Base-by-base conservation (phyloP, 1,284 basidiomycete species). In the Termitomyces sp. region DNA sequence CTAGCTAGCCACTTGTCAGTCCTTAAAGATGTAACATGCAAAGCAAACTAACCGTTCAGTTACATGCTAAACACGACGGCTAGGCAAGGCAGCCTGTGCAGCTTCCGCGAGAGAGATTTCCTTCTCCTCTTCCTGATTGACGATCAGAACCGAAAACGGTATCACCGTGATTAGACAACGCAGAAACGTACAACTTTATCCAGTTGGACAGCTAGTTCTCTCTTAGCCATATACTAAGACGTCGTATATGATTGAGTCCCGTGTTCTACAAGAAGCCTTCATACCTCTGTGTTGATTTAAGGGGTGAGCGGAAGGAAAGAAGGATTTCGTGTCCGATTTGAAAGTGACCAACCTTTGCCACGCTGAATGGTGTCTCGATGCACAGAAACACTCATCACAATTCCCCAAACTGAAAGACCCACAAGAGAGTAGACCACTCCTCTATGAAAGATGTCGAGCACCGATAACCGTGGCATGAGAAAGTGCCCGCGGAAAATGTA, bases 351-450 rank as follows among this genome's bases (percentile, higher is more conserved):
- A 74, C 74, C 74, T 75, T 68, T 67, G 54, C 74, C 73, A 50
- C 69, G 65, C 45, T 68, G 65, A 50, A 76, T 65, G 1, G 73
- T 75, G 52, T 74, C 70, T 31, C 67, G 68, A 58, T 76, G 74
- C 15, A 74, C 65, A 28, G 68, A 57, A 49, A 71, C 64, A 19
- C 72, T 70, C 60, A 73, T 68, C 5, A 62, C 69, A 9, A 75
- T 60, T 21, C 72, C 74, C 61, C 70, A 74, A 3, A 70, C 65
- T 28, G 73, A 67, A 10, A 75, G 55, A 6, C 66, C 70, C 8
- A 67, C 73, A 13, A 74, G 64, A 24, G 73, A 70, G 52, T 69
- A 69, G 13, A 74, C 72, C 19, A 75, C 63, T 24, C 70, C 70
- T 62, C 73, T 63, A 38, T 76, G 74, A 2, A 72, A 57, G 36